These are phyloP conservation scores for Hanseniaspora singularis DNA, from an alignment of 805 yeast species.

Conservation along the genomic window DNA sequence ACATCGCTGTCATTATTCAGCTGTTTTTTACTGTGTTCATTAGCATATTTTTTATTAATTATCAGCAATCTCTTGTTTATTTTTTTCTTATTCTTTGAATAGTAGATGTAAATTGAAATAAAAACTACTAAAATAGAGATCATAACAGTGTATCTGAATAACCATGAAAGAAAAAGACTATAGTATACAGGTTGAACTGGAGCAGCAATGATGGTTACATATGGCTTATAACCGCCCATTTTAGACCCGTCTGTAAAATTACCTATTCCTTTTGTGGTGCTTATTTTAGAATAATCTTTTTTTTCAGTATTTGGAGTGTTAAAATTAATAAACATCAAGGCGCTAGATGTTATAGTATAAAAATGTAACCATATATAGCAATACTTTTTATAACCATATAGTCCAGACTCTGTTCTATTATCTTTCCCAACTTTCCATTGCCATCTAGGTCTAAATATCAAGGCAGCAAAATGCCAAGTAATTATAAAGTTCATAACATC, in stretches of 20 bases:
- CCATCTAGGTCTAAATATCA: constrained; percentile 54
- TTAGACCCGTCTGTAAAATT: constrained; percentile 19
- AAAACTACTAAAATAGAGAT: constrained; percentile 53
- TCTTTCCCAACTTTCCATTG: constrained; percentile 31
- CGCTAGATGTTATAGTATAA: constrained; percentile 56
- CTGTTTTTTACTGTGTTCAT: too few species aligned
- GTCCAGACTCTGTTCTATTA: constrained; percentile 54
- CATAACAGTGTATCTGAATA: constrained; percentile 60
- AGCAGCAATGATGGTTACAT: constrained; percentile 66
- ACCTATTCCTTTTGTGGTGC: constrained; percentile 1
- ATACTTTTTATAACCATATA: constrained; percentile 44
- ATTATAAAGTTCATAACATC: constrained; percentile 56
- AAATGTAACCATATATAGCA: constrained; percentile 51
- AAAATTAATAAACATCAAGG: constrained; percentile 51
- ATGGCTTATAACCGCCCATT: constrained; percentile 45
- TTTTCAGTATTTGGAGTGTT: constrained; percentile 20
- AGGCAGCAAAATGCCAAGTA: constrained; percentile 67
- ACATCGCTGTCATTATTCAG: constrained; percentile 11
- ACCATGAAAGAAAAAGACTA: constrained; percentile 64
- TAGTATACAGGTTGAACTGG: constrained; percentile 66
- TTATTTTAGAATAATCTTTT: constrained; percentile 18
- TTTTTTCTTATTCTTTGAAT: constrained; percentile 41
- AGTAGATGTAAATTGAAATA: constrained; percentile 58
- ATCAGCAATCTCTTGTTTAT: not conserved
- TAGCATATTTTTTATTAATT: not conserved